Evolutionary conservation across 306 rosid species (phyloP), one percentile per base, ranked within the genome.

Genomic region (Bauhinia variegata): DNA sequence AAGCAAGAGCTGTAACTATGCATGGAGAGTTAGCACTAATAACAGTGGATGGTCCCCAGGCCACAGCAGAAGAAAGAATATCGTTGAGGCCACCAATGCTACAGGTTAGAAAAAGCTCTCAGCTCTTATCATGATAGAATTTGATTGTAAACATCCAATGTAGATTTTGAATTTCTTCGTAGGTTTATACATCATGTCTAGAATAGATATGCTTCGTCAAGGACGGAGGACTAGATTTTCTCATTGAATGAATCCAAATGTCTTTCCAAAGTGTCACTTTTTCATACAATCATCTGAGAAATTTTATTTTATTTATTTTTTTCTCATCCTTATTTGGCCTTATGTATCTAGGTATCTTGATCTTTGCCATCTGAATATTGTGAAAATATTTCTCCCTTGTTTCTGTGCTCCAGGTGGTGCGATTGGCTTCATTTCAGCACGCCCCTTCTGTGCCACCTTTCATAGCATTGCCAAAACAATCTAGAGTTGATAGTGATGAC

Each of bases 401-500:
- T 65, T 17, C 67, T 32, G 13, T 32, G 13, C 81, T 72, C 69
- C 68, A 93, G 99, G 99, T 93, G 78, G 97, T 90, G 71, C 91
- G 97, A 49, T 75, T 93, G 78, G 99, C 99, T 77, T 93, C 99
- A 81, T 93, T 90, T 83, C 99, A 93, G 89, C 97, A 90, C 74
- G 85, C 99, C 73, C 96, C 97, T 70, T 90, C 99, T 13, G 96
- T 90, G 70, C 99, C 99, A 47, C 97, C 99, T 50, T 90, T 88
- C 81, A 61, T 93, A 65, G 19, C 92, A 4, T 64, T 85, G 80
- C 95, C 92, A 18, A 93, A 78, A 78, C 97, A 88, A 54, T 81
- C 93, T 75, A 86, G 68, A 84, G 88, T 62, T 65, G 96, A 86
- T 60, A 77, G 85, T 71, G 96, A 93, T 28, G 89, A 87, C 74